These are phyloP conservation scores for Dipodascopsis tothii DNA, from an alignment of 805 yeast genomes.

Conservation along the genomic window DNA sequence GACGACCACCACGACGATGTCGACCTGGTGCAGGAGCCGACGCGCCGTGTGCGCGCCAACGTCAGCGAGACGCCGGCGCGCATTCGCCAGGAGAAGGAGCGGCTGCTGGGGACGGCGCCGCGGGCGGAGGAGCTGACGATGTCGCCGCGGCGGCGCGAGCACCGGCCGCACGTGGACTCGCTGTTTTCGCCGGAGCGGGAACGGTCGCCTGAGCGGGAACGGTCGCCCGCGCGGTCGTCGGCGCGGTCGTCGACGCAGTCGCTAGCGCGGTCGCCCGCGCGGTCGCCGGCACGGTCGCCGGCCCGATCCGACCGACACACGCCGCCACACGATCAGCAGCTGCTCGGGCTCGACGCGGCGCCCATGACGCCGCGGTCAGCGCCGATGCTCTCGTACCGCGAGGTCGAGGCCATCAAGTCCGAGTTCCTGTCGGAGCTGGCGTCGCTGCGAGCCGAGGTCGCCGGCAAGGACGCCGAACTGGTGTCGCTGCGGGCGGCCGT, in stretches of 20 bases:
- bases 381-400: constrained; percentile 8
- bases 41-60: neutral
- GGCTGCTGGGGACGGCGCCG: no score
- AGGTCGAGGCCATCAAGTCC: constrained; percentile 9
- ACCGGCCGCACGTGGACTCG: neutral
- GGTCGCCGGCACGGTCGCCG: neutral
- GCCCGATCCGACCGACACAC: no score
- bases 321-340: neutral
- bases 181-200: neutral
- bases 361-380: constrained; percentile 8
- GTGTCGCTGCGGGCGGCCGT: constrained; percentile 4
- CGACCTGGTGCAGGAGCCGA: neutral
- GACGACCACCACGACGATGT: neutral
- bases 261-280: neutral
- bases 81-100: neutral
- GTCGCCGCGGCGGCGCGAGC: neutral
- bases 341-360: constrained; percentile 7
- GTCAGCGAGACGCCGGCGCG: neutral
- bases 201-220: neutral
- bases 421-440: constrained; percentile 7
- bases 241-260: neutral
- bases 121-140: neutral
- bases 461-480: constrained; percentile 9
- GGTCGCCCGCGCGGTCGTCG: neutral
- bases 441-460: constrained; percentile 4